Evolutionary conservation across 305 asterid species (phyloP).

Genomic region (Fraxinus dipetala): DNA sequence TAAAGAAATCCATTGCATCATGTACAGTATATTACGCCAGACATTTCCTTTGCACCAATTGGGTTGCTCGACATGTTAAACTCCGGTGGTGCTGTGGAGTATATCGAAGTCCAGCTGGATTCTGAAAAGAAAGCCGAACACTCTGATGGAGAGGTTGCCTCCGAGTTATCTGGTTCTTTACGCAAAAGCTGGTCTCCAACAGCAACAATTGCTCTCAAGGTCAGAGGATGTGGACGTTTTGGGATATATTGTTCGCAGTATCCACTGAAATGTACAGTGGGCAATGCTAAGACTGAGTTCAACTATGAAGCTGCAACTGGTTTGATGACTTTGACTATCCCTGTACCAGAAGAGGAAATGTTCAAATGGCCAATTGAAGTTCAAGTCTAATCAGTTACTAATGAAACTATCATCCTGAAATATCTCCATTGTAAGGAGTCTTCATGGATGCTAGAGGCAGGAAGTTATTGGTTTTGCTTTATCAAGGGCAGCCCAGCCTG

Average conservation of each 20-base stretch:
- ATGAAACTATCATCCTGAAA: slow-evolving; percentile 16
- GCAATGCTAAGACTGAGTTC: slow-evolving; percentile 37
- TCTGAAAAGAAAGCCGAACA: slow-evolving; percentile 20
- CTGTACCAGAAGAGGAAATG: slow-evolving; percentile 65
- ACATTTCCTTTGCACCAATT: slow-evolving; percentile 65
- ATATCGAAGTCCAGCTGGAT: slow-evolving; percentile 40
- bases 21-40: slow-evolving; percentile 44
- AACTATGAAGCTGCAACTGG: slow-evolving; percentile 49
- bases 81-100: slow-evolving; percentile 74
- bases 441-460: neutral
- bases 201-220: slow-evolving; percentile 47
- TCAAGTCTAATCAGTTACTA: slow-evolving; percentile 35
- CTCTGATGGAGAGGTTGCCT: slow-evolving; percentile 26
- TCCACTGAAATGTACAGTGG: slow-evolving; percentile 61
- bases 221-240: slow-evolving; percentile 76
- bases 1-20: neutral
- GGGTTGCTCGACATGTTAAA: slow-evolving; percentile 89
- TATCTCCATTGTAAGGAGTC: neutral
- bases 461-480: neutral
- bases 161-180: slow-evolving; percentile 22
- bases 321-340: slow-evolving; percentile 47
- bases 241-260: slow-evolving; percentile 65
- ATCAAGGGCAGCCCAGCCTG: neutral
- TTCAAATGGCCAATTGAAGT: slow-evolving; percentile 55
- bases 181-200: slow-evolving; percentile 21